Conservation (phyloP, 179 eudicot genomes). For the Beta corolliflora region DNA sequence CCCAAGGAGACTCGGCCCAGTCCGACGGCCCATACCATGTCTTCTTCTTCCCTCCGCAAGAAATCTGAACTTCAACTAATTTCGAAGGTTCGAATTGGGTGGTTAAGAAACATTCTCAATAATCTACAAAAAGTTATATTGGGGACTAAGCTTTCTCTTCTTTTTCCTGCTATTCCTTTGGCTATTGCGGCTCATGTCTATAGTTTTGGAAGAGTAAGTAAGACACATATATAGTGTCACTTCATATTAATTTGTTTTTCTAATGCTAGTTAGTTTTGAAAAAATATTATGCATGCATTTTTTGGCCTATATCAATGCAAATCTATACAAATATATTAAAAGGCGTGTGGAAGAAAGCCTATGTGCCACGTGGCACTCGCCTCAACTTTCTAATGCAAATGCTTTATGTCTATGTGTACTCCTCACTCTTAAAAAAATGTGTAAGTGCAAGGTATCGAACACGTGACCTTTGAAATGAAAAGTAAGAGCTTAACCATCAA, state of each 20-base stretch:
- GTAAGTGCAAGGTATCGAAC: too few relatives aligned
- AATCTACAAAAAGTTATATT: constrained; percentile 77
- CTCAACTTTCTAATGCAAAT: too few relatives aligned
- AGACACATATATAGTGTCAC: too few relatives aligned
- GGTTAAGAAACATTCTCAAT: constrained; percentile 39
- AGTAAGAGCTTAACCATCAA: too few relatives aligned
- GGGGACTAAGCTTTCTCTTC: constrained; percentile 77
- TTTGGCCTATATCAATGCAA: too few relatives aligned
- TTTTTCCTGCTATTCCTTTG: constrained; percentile 71
- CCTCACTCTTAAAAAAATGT: too few relatives aligned
- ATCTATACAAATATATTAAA: too few relatives aligned
- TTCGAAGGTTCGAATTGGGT: constrained; percentile 42
- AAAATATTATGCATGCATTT: not conserved
- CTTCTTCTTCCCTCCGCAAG: constrained; percentile 62
- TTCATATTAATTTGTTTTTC: not conserved
- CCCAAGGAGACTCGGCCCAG: constrained; percentile 43
- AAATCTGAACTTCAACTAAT: constrained; percentile 52
- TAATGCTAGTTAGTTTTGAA: not conserved
- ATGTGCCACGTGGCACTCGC: too few relatives aligned
- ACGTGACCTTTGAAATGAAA: too few relatives aligned
- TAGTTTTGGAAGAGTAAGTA: constrained; percentile 58
- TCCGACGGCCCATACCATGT: constrained; percentile 62
- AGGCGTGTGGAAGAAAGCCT: too few relatives aligned
- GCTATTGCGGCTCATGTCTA: constrained; percentile 58
- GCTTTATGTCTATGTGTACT: too few relatives aligned